Conservation (phyloP, 2,329 filamentous ascomycete species). For the Simplicillium aogashimaense region DNA sequence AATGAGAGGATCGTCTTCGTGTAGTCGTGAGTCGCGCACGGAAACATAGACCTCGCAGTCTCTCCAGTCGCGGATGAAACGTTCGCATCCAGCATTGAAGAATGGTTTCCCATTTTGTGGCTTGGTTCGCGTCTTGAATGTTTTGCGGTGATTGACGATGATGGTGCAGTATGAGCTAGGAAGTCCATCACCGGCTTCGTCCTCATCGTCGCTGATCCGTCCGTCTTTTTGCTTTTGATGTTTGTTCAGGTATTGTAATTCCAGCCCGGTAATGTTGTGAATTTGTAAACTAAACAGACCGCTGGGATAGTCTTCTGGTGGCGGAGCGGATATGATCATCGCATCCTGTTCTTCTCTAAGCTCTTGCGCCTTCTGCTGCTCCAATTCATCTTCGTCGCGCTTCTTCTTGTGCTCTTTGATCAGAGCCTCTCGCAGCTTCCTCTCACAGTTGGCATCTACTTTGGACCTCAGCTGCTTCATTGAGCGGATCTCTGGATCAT, state of each 20-base stretch:
- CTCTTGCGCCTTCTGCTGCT: slow-evolving; percentile 60
- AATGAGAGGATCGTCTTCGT: slow-evolving; percentile 60
- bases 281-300: slow-evolving; percentile 63
- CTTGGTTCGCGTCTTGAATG: slow-evolving; percentile 64
- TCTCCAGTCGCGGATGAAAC: slow-evolving; percentile 60
- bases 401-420: slow-evolving; percentile 31
- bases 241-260: slow-evolving; percentile 51
- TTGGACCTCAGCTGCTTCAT: slow-evolving; percentile 49
- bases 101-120: slow-evolving; percentile 71
- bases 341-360: slow-evolving; percentile 49
- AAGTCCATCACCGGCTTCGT: slow-evolving; percentile 53
- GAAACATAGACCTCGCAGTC: slow-evolving; percentile 57
- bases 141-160: slow-evolving; percentile 61
- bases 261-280: slow-evolving; percentile 62
- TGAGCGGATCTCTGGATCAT: slow-evolving; percentile 45
- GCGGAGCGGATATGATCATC: slow-evolving; percentile 59
- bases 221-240: slow-evolving; percentile 33
- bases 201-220: slow-evolving; percentile 42
- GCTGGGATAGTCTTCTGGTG: slow-evolving; percentile 49
- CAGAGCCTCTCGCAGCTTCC: slow-evolving; percentile 55
- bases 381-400: slow-evolving; percentile 50
- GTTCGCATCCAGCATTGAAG: slow-evolving; percentile 67
- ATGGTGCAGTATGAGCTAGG: slow-evolving; percentile 65
- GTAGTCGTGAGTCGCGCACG: slow-evolving; percentile 56
- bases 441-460: slow-evolving; percentile 41